Evolutionary conservation across 2,329 filamentous ascomycete species (phyloP).

Genomic region (Diplodia corticola): DNA sequence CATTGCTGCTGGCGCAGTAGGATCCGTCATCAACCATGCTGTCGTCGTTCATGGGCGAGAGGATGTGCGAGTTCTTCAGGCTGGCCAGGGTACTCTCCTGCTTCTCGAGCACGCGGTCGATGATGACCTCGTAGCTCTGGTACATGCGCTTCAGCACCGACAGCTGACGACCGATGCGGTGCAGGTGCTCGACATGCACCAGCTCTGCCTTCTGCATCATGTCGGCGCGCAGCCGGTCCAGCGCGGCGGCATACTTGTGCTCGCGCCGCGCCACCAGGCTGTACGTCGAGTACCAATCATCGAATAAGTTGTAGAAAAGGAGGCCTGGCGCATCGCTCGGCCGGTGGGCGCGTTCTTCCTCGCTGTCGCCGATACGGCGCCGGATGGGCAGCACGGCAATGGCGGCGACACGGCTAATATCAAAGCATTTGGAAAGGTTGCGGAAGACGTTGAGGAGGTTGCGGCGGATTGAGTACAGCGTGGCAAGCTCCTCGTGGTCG

Average conservation of each 20-base stretch:
- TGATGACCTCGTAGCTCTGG: slow-evolving; percentile 60
- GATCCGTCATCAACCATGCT: slow-evolving; percentile 28
- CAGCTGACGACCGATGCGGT: slow-evolving; percentile 62
- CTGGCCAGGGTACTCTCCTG: slow-evolving; percentile 46
- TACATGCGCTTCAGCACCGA: slow-evolving; percentile 63
- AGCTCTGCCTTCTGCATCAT: slow-evolving; percentile 56
- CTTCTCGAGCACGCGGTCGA: slow-evolving; percentile 57
- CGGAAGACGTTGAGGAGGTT: slow-evolving; percentile 63
- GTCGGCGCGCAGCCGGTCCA: slow-evolving; percentile 54
- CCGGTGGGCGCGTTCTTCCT: slow-evolving; percentile 49
- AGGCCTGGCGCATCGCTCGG: slow-evolving; percentile 59
- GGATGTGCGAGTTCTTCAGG: slow-evolving; percentile 46
- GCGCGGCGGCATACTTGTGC: slow-evolving; percentile 48
- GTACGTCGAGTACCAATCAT: slow-evolving; percentile 64
- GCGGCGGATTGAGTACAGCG: slow-evolving; percentile 53
- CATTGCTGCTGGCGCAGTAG: slow-evolving; percentile 27
- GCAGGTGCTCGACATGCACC: slow-evolving; percentile 53
- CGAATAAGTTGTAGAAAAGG: slow-evolving; percentile 67
- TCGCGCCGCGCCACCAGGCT: slow-evolving; percentile 54
- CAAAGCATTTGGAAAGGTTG: slow-evolving; percentile 59
- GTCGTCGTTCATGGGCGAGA: slow-evolving; percentile 24
- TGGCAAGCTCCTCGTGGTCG: slow-evolving; percentile 46
- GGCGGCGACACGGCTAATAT: slow-evolving; percentile 41
- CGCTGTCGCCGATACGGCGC: slow-evolving; percentile 45
- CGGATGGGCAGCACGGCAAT: slow-evolving; percentile 48